phyloP scores from a whole-genome alignment of 2,329 filamentous ascomycete genomes.

The Botrytis deweyae region DNA sequence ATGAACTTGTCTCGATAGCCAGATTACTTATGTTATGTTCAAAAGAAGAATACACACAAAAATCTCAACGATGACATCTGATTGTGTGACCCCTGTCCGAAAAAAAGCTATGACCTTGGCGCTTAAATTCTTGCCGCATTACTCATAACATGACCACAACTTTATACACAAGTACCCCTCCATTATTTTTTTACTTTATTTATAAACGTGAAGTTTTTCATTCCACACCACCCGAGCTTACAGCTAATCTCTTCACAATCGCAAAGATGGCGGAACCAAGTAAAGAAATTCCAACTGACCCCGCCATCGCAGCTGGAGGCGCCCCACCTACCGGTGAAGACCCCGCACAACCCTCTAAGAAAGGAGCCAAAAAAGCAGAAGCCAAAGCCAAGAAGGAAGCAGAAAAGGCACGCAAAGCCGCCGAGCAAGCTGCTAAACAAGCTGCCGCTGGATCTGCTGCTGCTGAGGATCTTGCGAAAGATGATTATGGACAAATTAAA shows the following conservation, averaged over 20 bases:
- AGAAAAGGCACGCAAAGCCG: conserved; percentile 68
- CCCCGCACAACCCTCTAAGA: conserved; percentile 58
- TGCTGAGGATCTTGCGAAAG: conserved; percentile 64
- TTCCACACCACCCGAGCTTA: not conserved
- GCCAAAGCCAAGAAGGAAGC: conserved; percentile 87
- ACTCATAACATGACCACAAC: conserved; percentile 14
- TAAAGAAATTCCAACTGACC: conserved; percentile 28
- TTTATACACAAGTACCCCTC: conserved; percentile 20
- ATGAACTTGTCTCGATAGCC: not conserved
- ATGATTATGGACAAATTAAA: conserved; percentile 75
- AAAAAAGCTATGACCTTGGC: conserved; percentile 13
- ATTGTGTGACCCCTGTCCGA: not conserved
- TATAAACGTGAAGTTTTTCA: not conserved
- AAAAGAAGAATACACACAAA: not conserved
- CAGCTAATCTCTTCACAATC: not conserved
- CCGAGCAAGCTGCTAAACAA: conserved; percentile 72
- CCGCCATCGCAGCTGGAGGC: conserved; percentile 17
- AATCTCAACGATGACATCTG: not conserved
- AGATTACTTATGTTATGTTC: too few species aligned
- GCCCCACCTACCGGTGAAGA: conserved; percentile 18
- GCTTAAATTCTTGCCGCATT: conserved; percentile 22
- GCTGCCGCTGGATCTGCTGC: conserved; percentile 63
- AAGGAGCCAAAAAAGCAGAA: conserved; percentile 79
- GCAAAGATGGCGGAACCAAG: conserved; percentile 27
- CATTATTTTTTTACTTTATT: conserved; percentile 14